Conservation (phyloP, 1,284 basidiomycete species). For the Sparassis latifolia region DNA sequence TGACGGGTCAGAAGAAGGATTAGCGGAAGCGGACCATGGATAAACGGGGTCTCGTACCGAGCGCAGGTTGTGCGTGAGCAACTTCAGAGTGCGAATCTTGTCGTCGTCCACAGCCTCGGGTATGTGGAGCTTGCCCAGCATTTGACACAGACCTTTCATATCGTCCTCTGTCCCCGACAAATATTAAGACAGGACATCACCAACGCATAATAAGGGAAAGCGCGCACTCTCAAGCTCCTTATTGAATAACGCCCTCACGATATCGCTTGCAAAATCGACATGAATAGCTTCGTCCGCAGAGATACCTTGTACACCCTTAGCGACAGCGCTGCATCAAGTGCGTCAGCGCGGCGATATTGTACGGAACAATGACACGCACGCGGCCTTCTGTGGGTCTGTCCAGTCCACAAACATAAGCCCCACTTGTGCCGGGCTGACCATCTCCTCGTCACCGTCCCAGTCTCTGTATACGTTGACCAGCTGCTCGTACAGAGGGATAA, state of each 20-base stretch:
- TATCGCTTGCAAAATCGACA: conserved; percentile 71
- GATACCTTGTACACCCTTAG: conserved; percentile 28
- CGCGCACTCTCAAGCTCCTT: conserved; percentile 37
- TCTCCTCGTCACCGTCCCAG: conserved; percentile 70
- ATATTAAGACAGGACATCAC: neutral
- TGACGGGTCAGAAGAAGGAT: neutral
- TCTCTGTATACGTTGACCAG: conserved; percentile 67
- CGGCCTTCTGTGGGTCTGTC: conserved; percentile 84
- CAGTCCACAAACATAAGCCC: conserved; percentile 87
- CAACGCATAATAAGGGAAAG: neutral
- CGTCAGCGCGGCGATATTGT: neutral
- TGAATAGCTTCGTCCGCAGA: conserved; percentile 55
- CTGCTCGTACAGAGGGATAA: conserved; percentile 69
- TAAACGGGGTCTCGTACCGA: conserved; percentile 36
- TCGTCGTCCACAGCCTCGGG: conserved; percentile 59
- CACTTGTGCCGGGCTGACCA: conserved; percentile 79
- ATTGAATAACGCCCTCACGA: conserved; percentile 60
- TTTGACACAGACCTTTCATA: conserved; percentile 76
- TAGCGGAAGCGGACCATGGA: neutral
- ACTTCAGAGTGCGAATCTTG: conserved; percentile 44
- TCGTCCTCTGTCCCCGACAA: conserved; percentile 52
- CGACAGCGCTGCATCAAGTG: conserved; percentile 22
- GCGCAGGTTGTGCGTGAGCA: conserved; percentile 54
- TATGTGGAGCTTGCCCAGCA: conserved; percentile 75
- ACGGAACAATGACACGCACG: conserved; percentile 38